Base-by-base conservation (phyloP, 2,329 filamentous ascomycete genomes). In the Cytospora leucostoma region DNA sequence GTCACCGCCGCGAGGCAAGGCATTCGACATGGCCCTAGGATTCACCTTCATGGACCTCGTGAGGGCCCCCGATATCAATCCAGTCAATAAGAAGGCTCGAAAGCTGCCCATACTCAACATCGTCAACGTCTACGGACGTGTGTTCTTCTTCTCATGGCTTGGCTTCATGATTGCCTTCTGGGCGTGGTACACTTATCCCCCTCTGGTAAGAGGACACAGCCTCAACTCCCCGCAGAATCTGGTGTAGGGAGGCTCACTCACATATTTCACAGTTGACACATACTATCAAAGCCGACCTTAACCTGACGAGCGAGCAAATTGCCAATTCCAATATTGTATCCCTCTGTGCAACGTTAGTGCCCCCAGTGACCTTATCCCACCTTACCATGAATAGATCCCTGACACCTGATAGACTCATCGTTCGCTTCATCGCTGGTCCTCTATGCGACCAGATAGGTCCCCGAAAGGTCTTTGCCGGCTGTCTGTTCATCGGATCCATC, bases 111-210 rank as follows among this genome's bases (percentile, higher is more conserved):
- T 91, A 27, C 78, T 97, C 66, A 96, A 96, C 74, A 85, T 89
- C 0, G 73, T 93, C 70, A 84, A 96, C 74, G 79, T 87, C 69
- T 93, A 97, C 79, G 93, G 92, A 44, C 84, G 92, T 7, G 92
- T 95, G 0, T 96, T 96, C 76, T 92, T 93, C 80, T 96, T 96
- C 78, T 90, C 90, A 1, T 95, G 91, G 87, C 83, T 93, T 55
- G 91, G 91, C 2, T 95, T 95, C 76, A 88, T 95, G 83, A 84
- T 94, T 59, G 89, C 91, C 8, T 97, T 96, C 77, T 91, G 92
- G 83, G 93, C 91, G 12, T 97, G 90, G 90, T 96, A 96, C 79
- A 90, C 93, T 1, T 97, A 96, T 76, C 91, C 93, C 67, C 93
- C 93, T 69, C 79, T 95, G 73, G 88, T 92, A 82, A 77, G 83